These are phyloP conservation scores for Datura wrightii DNA, from an alignment of 257 asterid genomes.

Conservation along the genomic window DNA sequence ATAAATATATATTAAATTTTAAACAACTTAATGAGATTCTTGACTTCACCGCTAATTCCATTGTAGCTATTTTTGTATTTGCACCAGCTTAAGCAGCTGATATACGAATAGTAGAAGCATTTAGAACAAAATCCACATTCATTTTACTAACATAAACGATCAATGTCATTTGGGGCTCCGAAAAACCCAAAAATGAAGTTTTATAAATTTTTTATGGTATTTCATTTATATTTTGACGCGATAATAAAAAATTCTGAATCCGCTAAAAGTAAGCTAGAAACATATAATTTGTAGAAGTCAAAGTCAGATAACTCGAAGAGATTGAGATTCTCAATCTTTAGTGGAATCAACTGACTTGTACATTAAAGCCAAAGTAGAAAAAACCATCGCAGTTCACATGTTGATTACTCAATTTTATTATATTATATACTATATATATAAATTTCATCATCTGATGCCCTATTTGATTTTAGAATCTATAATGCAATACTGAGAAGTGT, in stretches of 20 bases:
- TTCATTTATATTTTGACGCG: neutral
- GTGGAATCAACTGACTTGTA: slow-evolving; percentile 42
- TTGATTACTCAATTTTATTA: neutral
- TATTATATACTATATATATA: neutral
- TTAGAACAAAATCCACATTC: too few relatives aligned
- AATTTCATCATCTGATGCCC: slow-evolving; percentile 24
- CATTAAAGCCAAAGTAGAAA: slow-evolving; percentile 47
- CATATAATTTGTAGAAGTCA: slow-evolving; percentile 29
- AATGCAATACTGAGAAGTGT: neutral
- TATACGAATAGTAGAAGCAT: too few relatives aligned
- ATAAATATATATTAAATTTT: too few relatives aligned
- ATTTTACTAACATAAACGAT: too few relatives aligned
- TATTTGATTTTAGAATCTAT: slow-evolving; percentile 23
- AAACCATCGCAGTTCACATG: slow-evolving; percentile 47
- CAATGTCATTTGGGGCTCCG: too few relatives aligned
- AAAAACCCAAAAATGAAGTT: too few relatives aligned
- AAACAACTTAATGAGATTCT: too few relatives aligned
- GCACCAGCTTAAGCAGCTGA: too few relatives aligned
- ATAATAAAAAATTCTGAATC: neutral
- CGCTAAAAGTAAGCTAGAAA: accelerated
- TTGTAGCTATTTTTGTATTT: too few relatives aligned
- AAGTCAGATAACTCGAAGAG: slow-evolving; percentile 39
- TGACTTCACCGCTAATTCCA: too few relatives aligned
- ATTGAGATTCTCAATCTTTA: slow-evolving; percentile 38
- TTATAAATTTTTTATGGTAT: too few relatives aligned